Conservation (phyloP, 176 grass and related monocot species). For the Raddia guianensis region DNA sequence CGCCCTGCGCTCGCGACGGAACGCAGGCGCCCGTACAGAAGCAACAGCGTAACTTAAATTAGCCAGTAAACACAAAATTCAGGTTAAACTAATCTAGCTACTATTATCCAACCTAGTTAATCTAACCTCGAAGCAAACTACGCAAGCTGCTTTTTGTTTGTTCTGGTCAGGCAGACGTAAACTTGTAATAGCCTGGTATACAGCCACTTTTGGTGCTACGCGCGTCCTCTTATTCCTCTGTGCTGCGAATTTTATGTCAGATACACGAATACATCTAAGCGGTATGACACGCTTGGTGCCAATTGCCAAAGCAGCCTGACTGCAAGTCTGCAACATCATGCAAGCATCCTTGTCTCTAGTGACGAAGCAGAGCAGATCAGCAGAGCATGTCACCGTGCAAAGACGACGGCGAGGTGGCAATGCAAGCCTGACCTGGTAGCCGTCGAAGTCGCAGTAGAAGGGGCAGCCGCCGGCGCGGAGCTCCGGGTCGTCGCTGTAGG, state of each 20-base stretch:
- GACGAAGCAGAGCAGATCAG: background rate
- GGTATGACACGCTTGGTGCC: background rate
- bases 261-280: background rate
- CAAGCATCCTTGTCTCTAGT: background rate
- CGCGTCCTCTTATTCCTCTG: background rate
- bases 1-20: no score
- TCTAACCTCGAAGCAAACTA: background rate
- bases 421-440: constrained; percentile 69
- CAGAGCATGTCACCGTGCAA: background rate
- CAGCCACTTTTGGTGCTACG: background rate
- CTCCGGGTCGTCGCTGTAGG: constrained; percentile 79
- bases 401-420: constrained; percentile 2
- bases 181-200: background rate
- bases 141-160: background rate
- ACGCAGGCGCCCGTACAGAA: no score
- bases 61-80: no score
- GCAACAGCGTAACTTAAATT: no score
- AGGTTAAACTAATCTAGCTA: no score
- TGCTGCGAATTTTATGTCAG: background rate
- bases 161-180: background rate
- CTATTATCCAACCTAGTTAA: no score
- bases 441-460: constrained; percentile 94
- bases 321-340: background rate
- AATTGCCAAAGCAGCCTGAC: background rate
- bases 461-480: constrained; percentile 79